Conservation (phyloP, 495 filamentous ascomycete species). For the Platismatia glauca region DNA sequence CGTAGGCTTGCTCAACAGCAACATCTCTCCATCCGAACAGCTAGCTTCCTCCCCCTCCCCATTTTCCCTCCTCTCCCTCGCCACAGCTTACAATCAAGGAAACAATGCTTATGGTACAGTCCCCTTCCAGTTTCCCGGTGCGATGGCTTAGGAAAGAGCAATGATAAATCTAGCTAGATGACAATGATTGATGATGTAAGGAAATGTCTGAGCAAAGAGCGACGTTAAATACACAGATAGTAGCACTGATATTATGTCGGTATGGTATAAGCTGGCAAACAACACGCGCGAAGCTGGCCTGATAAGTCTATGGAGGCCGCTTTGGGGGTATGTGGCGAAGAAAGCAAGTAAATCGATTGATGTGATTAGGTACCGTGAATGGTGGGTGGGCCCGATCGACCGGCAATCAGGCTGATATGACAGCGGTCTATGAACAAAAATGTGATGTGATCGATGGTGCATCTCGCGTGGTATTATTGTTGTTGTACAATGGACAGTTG, state of each 20-base stretch:
- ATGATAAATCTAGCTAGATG: background rate
- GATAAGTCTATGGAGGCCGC: conserved; percentile 17
- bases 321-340: conserved; percentile 19
- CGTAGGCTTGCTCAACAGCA: background rate
- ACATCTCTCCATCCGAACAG: background rate
- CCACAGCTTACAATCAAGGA: background rate
- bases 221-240: conserved; percentile 8
- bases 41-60: background rate
- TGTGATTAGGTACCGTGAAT: conserved; percentile 1
- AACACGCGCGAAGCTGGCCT: conserved; percentile 14
- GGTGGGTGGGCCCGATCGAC: conserved; percentile 8
- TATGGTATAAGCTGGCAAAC: conserved; percentile 3
- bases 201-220: conserved; percentile 10
- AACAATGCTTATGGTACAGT: conserved; percentile 7
- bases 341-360: conserved; percentile 14
- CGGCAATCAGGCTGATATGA: conserved; percentile 8
- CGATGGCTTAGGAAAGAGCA: background rate
- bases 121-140: background rate
- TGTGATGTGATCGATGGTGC: background rate
- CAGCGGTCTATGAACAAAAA: conserved; percentile 8
- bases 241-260: conserved; percentile 13
- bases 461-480: background rate
- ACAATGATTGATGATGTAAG: background rate
- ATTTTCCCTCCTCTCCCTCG: background rate
- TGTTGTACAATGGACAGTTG: background rate